Base-by-base conservation (phyloP, 371 early-diverging fungal species). In the Mortierella sp. region DNA sequence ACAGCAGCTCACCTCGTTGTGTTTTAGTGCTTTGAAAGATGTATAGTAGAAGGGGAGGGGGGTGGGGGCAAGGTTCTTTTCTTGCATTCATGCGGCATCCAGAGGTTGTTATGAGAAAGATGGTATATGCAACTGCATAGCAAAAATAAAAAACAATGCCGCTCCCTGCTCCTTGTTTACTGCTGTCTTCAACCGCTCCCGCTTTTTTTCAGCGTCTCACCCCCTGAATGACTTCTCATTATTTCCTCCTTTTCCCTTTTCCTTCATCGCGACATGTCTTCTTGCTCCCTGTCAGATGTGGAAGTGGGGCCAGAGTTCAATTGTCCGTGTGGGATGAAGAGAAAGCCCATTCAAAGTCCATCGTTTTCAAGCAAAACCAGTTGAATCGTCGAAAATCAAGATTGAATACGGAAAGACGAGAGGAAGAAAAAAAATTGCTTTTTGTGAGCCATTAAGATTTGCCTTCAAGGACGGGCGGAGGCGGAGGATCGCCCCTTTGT, bases 381-480 rank as follows among this genome's bases (percentile, higher is more conserved):
- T 8, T 61, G 8, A 34, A 61, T 61, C 34, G 21, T 61, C 19
- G 31, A 61, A 61, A 61, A 8, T 34, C 31, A 34, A 34, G 61
- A 61, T 61, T 34, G 61, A 34, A 31, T 21, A 34, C 61, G 6
- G 31, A 34, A 61, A 61, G 13, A 28, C 3, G 28, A 14, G 16
- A 3, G 43, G 6, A 40, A 40, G 4, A 40, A 40, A 40, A 40
- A 40, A 40, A 4, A 40, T 31, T 5, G 37, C 19, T 34, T 34
- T 61, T 61, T 61, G 61, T 31, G 61, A 61, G 61, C 61, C 61
- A 34, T 31, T 31, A 31, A 59, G 31, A 59, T 59, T 59, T 59
- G 31, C 28, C 59, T 59, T 31, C 6, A 31, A 2, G 31, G 4
- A n/a, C 4, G 13, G 14, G 14, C 50, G n/a, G n/a, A 50, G 50